Evolutionary conservation across 257 asterid species (phyloP).

Genomic region (Capsicum chinense): DNA sequence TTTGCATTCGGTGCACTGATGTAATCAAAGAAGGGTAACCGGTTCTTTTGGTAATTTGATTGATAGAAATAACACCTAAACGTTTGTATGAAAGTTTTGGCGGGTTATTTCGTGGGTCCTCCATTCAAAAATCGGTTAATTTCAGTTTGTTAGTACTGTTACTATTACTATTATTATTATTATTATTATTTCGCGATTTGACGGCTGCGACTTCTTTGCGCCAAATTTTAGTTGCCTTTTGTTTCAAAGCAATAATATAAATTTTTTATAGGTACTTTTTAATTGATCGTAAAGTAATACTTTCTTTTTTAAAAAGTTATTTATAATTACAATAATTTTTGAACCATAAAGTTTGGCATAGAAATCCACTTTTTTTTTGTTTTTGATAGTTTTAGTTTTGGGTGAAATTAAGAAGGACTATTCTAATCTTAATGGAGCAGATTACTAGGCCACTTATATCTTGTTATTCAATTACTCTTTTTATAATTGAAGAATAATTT

Average conservation of each 20-base stretch:
- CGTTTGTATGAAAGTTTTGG: background rate
- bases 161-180: background rate
- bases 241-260: background rate
- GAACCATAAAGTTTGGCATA: too few relatives aligned
- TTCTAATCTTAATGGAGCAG: background rate
- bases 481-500: background rate
- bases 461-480: background rate
- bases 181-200: background rate
- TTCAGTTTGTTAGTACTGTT: background rate
- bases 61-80: background rate
- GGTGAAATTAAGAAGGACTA: background rate
- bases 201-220: background rate
- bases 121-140: slow-evolving; percentile 28
- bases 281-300: background rate
- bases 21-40: slow-evolving; percentile 20
- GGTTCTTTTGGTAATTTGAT: background rate
- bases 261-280: background rate
- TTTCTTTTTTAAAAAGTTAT: background rate
- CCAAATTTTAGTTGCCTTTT: background rate
- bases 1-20: slow-evolving; percentile 31
- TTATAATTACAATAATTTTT: background rate
- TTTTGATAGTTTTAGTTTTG: background rate
- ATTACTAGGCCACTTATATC: background rate
- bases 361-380: too few relatives aligned
- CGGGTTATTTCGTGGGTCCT: slow-evolving; percentile 21